Percentiles rank a stretch among this genome's conserved stretches.
Conservation (phyloP, 129 eudicot genomes). For the Kitagawia praeruptora region DNA sequence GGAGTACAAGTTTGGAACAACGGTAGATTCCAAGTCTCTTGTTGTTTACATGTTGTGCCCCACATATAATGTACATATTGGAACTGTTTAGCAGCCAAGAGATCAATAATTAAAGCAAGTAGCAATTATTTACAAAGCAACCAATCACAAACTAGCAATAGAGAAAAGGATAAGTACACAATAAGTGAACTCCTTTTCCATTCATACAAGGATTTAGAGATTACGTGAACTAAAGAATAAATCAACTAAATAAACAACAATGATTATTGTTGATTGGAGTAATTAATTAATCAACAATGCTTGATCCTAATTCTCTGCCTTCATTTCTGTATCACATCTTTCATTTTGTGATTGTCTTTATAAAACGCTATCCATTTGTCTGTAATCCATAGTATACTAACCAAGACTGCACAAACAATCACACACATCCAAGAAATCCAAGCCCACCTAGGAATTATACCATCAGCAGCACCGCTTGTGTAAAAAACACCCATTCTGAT, state of each 20-base stretch:
- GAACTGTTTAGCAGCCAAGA: background rate
- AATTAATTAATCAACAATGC: background rate
- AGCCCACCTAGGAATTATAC: constrained; percentile 59
- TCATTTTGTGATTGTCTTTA: constrained; percentile 21
- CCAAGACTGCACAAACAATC: constrained; percentile 22
- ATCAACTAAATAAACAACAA: background rate
- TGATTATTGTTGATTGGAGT: background rate
- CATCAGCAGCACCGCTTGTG: constrained; percentile 39
- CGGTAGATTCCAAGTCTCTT: background rate
- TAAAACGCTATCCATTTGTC: constrained; percentile 53
- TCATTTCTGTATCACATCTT: constrained; percentile 6
- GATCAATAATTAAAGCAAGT: background rate
- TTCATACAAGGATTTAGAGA: background rate
- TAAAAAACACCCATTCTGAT: constrained; percentile 38
- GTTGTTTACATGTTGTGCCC: background rate
- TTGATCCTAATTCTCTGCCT: background rate
- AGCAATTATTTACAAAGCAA: background rate
- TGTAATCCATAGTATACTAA: constrained; percentile 60
- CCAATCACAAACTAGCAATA: background rate
- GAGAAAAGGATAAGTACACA: background rate
- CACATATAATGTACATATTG: background rate
- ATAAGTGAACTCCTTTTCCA: background rate
- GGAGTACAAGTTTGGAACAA: background rate
- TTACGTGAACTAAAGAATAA: background rate
- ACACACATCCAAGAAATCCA: constrained; percentile 71